A percentile compares a stretch with the other conserved stretches of the same genome.
These are phyloP conservation scores for Abelmoschus esculentus DNA, from an alignment of 345 rosid species.

Conservation along the genomic window DNA sequence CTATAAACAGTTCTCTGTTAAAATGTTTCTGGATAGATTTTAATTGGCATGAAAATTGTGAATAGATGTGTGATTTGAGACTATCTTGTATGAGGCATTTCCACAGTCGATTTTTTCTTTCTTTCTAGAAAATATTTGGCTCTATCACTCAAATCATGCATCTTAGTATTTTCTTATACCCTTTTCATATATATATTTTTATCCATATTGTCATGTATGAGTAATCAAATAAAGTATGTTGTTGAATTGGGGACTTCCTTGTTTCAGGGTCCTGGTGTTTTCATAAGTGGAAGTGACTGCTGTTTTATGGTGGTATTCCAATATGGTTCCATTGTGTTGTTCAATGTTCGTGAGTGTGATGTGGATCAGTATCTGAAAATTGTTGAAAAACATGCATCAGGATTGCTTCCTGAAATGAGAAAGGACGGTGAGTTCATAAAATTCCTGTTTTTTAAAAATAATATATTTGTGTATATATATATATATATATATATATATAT, in stretches of 20 bases:
- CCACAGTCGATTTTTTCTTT: no score
- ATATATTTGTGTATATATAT: no score
- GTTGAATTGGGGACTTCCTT: constrained; percentile 4
- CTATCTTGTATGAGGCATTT: not conserved
- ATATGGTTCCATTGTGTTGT: constrained; percentile 89
- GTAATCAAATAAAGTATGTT: not conserved
- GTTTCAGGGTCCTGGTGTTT: constrained; percentile 58
- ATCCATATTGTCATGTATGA: not conserved
- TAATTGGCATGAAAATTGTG: not conserved
- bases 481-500: no score
- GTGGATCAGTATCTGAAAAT: constrained; percentile 85
- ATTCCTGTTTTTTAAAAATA: no score
- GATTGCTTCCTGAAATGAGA: constrained; percentile 88
- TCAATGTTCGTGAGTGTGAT: constrained; percentile 67
- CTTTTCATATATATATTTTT: not conserved
- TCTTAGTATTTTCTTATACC: no score
- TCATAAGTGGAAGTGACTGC: constrained; percentile 65
- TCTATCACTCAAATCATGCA: not conserved
- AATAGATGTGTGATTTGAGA: not conserved
- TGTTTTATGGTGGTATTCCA: constrained; percentile 87
- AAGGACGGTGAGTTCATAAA: constrained; percentile 64
- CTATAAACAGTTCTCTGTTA: not conserved
- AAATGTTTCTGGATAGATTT: not conserved
- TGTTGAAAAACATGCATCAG: constrained; percentile 77
- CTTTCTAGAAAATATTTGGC: not conserved